Conservation (phyloP, 352 stramenopile species). For the Phytophthora kernoviae region DNA sequence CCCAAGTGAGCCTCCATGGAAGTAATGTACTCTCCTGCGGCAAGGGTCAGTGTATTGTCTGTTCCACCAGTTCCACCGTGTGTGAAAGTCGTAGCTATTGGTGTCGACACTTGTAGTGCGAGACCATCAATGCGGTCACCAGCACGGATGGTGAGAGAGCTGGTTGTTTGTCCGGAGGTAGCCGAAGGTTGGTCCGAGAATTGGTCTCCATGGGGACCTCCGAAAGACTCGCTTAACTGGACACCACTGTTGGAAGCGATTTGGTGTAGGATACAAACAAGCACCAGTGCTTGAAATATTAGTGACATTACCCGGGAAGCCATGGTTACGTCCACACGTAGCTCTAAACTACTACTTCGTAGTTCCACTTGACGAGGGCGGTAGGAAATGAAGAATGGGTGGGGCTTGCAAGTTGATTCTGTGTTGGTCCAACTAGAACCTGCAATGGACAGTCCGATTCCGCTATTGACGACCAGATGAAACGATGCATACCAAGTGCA, state of each 20-base stretch:
- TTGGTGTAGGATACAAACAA: background rate
- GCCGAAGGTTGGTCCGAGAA: constrained; percentile 22
- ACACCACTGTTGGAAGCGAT: background rate
- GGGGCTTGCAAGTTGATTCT: background rate
- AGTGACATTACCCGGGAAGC: background rate
- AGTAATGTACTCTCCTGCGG: no score
- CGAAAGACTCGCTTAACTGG: background rate
- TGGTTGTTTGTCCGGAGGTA: constrained; percentile 23
- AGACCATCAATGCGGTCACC: no score
- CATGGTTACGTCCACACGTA: background rate
- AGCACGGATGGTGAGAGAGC: constrained; percentile 18
- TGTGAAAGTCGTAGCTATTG: no score
- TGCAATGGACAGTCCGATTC: constrained; percentile 1
- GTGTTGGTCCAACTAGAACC: background rate
- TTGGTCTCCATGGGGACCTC: constrained; percentile 13
- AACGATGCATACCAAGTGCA: background rate
- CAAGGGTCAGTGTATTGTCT: no score
- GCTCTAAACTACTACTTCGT: no score
- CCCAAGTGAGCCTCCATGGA: constrained; percentile 28
- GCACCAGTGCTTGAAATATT: background rate
- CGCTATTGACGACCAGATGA: background rate
- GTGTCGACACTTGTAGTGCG: no score
- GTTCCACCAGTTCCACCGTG: no score
- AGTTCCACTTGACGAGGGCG: background rate
- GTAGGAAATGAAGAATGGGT: background rate